These are phyloP conservation scores for Penicillium concentricum DNA, from an alignment of 2,329 filamentous ascomycete genomes.

Conservation along the genomic window DNA sequence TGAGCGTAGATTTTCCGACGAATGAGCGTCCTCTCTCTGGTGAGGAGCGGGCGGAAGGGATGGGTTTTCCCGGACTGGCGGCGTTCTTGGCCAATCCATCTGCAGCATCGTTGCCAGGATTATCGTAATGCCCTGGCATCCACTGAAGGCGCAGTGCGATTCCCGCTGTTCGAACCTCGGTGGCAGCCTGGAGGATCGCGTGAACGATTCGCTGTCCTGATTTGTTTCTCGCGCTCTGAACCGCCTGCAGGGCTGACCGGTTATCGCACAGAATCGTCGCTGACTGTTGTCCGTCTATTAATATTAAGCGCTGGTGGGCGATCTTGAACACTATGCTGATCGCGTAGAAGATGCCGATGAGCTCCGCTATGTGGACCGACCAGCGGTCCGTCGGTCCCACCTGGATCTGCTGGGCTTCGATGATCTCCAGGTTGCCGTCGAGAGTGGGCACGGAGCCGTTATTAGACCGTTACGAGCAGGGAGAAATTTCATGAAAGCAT, in stretches of 20 bases:
- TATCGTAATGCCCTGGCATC: neutral
- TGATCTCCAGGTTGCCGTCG: neutral
- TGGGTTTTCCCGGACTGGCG: neutral
- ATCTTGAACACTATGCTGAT: neutral
- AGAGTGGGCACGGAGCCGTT: too few species aligned
- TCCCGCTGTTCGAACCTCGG: neutral
- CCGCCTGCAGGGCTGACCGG: conserved; percentile 19
- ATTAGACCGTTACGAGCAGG: too few species aligned
- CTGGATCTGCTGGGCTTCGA: neutral
- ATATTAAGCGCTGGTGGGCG: neutral
- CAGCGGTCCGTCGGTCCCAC: neutral
- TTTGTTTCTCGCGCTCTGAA: conserved; percentile 17
- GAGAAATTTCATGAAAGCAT: too few species aligned
- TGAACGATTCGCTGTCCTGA: conserved; percentile 21
- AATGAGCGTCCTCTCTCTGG: neutral
- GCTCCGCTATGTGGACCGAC: neutral
- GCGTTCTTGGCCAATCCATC: neutral
- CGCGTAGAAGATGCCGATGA: neutral
- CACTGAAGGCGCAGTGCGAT: too few species aligned
- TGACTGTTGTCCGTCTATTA: neutral
- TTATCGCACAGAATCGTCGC: conserved; percentile 10
- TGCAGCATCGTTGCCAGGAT: neutral
- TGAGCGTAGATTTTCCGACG: neutral
- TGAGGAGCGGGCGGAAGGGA: neutral
- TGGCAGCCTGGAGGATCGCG: conserved; percentile 5